Base-by-base conservation (phyloP, 345 rosid genomes). In the Heritiera littoralis region DNA sequence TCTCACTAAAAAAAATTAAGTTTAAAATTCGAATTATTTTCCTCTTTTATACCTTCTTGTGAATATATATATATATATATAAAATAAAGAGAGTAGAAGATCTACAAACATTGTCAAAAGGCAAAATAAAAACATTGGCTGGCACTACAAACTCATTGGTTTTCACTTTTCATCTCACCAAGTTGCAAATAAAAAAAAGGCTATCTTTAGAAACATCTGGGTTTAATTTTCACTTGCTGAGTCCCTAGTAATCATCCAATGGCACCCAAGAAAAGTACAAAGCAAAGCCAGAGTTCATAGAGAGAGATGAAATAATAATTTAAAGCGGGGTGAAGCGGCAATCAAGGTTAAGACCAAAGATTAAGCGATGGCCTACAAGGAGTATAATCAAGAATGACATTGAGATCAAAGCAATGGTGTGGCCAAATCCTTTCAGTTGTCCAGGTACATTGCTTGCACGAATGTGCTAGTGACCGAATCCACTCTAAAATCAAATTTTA, bases 401-500 rank as follows among this genome's bases (percentile, higher is more conserved):
- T 18, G 49, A 28, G 82, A 83, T 71, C 68, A 48, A 61, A 52
- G 23, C 63, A 71, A 32, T 20, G 59, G 12, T 60, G 81, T 38
- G 52, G 70, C 74, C 56, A 46, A 73, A 74, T 23, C 82, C 67
- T 59, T 78, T 71, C 52, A 9, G 43, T 17, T 59, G 86, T 84
- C 85, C 40, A 80, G 79, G 77, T 83, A 76, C 84, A 83, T 76
- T 78, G 82, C 66, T 79, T 51, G 67, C 88, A 76, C 83, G 82
- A 78, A 78, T 65, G 80, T 48, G 80, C 54, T 49, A 14, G 74
- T 79, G 76, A 71, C 56, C 72, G 10, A 58, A 83, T 77, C 72
- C 70, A 20, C 12, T 74, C 66, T 68, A 56, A 83, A 70, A 77
- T 79, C 45, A 74, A 43, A 74, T 4, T 74, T 72, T 55, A 56